Base-by-base conservation (phyloP, 768 basidiomycete species). In the Dendrothele bispora region DNA sequence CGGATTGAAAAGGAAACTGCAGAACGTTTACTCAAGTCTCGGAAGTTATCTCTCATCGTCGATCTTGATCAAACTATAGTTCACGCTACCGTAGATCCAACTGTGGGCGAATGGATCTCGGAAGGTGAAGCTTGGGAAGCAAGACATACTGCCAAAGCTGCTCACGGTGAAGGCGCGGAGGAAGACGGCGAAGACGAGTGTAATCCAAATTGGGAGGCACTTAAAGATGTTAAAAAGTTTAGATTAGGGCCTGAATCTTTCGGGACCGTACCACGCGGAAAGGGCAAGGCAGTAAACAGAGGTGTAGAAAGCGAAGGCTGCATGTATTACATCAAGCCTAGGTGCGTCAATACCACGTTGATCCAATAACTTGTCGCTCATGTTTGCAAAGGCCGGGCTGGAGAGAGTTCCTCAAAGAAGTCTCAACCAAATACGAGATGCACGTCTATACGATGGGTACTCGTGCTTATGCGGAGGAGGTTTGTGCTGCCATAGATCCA, bases 381-480 rank as follows among this genome's bases (percentile, higher is more conserved):
- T 62, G 14, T 12, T 43, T 46, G 36, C 12, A 14, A 49, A 75
- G 94, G 55, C 94, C 94, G 7, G 91, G 92, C n/a, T 80, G 93
- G 70, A 69, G 75, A 46, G 76, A 81, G 39, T 98, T 99, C 65
- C 74, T 99, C 43, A 69, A 71, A 51, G 73, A 75, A 37, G 79
- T 88, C 55, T 78, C 88, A 28, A 70, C 73, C 41, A 84, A 88
- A 60, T 99, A 95, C 66, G 95, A 98, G 70, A 93, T 98, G 93
- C 97, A 98, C 64, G 95, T 99, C 39, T 99, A 99, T 68, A 99
- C 95, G 20, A 98, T 98, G 95, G 97, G 97, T 46, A 98, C 95
- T 21, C 84, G 97, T 37, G 87, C 92, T 37, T 99, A 98, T 67
- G 97, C 97, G 29, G 90, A 94, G 66, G 82, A 93, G 64, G 95